Evolutionary conservation across 306 rosid genomes (phyloP), one percentile per base, ranked within the genome.

Genomic region (Lathyrus sativus): DNA sequence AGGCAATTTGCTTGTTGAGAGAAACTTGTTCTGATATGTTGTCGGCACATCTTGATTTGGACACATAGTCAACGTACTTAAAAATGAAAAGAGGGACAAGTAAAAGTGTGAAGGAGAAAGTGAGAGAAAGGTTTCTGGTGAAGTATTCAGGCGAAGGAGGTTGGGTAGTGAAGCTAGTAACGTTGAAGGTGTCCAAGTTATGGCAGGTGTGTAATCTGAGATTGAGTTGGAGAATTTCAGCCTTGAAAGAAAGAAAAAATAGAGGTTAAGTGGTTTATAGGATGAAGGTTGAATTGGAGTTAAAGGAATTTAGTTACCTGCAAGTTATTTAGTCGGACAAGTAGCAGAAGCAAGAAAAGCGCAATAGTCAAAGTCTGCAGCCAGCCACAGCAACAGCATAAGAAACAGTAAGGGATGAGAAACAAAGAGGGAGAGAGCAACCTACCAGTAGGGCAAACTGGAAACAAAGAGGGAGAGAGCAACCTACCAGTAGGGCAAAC

Each of bases 1-100:
- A 88, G 8, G 85, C 96, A 45, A 91, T 80, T 78, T 79, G 89
- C 76, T 91, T 91, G 74, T 81, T 85, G 50, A 86, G 83, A 67
- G 89, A 88, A 72, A 86, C 85, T 70, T 73, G 85, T 80, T 85
- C 96, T 17, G 92, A 65, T 58, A 73, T 57, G 65, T 70, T 85
- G 49, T 83, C 96, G 48, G 72, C 67, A 65, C 39, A 2, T 35
- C 9, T 35, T 35, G 91, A 80, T 75, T 81, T 86, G 6, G 89
- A 88, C 17, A 91, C 78, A 35, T 78, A 79, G 80, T 64, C 89
- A 46, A 91, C 74, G 74, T 77, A 88, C 82, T 82, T 82, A 22
- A 85, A 78, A 67, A 83, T 77, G 50, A 86, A 19, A 14, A 86
- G 48, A 50, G 96, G 97, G 56, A 78, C 60, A 2, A 76, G 72